Evolutionary conservation across 345 rosid genomes (phyloP).

Genomic region (Microcos paniculata): DNA sequence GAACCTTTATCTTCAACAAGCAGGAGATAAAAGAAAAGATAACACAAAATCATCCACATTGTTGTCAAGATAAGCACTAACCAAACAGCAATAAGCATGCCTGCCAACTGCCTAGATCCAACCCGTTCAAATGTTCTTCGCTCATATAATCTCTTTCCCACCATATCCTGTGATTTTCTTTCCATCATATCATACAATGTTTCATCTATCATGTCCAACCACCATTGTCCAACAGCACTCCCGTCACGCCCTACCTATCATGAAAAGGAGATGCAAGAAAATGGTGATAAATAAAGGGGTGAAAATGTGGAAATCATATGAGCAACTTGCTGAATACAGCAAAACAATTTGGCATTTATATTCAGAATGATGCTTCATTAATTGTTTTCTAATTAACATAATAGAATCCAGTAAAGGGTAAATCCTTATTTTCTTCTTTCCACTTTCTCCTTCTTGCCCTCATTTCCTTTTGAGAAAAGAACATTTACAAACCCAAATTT

Average conservation of each 20-base stretch:
- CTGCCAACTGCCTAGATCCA: constrained; percentile 85
- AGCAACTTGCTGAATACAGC: background rate
- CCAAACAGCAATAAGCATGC: constrained; percentile 79
- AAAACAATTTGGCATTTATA: background rate
- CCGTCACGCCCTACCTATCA: constrained; percentile 82
- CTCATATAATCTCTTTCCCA: constrained; percentile 63
- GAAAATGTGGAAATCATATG: background rate
- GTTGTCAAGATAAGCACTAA: constrained; percentile 24
- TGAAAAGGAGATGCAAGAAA: background rate
- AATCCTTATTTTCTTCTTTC: background rate
- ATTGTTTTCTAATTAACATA: background rate
- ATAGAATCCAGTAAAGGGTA: background rate
- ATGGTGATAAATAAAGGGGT: background rate
- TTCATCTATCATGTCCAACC: constrained; percentile 75
- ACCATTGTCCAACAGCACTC: constrained; percentile 79
- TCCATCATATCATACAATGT: constrained; percentile 62
- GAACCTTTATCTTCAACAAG: background rate
- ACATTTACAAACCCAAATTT: background rate
- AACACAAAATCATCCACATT: constrained; percentile 1
- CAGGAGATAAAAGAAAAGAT: background rate
- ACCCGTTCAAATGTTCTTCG: constrained; percentile 65
- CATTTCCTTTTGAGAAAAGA: background rate
- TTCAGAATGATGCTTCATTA: background rate
- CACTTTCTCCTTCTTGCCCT: background rate
- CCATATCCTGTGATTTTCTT: constrained; percentile 57